Evolutionary conservation across 768 basidiomycete genomes (phyloP).

Genomic region (Gymnopilus dilepis): DNA sequence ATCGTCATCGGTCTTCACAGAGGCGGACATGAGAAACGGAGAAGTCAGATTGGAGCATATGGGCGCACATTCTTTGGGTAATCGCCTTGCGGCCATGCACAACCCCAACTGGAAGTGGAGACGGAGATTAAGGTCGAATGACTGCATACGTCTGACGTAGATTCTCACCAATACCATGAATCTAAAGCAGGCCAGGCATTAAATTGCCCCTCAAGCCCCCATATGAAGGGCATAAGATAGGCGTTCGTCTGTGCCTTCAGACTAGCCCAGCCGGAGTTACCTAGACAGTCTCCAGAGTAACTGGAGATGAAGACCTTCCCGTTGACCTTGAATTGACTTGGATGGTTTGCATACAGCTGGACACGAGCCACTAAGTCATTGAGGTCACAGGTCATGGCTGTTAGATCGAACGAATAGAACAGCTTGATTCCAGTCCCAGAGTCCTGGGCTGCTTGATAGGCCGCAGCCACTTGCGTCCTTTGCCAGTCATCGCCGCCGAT

Average conservation of each 20-base stretch:
- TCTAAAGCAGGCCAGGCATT: slow-evolving; percentile 53
- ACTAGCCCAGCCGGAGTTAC: slow-evolving; percentile 50
- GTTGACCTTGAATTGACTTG: slow-evolving; percentile 59
- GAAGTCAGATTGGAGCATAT: background rate
- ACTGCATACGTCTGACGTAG: background rate
- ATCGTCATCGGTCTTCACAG: slow-evolving; percentile 46
- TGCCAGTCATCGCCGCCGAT: slow-evolving; percentile 63
- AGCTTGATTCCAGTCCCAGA: slow-evolving; percentile 52
- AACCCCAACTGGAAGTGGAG: slow-evolving; percentile 52
- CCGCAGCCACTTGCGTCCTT: slow-evolving; percentile 47
- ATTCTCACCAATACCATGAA: slow-evolving; percentile 52
- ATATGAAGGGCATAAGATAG: slow-evolving; percentile 61
- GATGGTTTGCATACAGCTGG: slow-evolving; percentile 51
- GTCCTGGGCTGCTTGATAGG: slow-evolving; percentile 54
- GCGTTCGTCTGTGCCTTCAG: slow-evolving; percentile 52
- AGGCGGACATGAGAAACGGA: background rate
- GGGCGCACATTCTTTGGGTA: slow-evolving; percentile 44
- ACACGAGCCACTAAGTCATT: slow-evolving; percentile 47
- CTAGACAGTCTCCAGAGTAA: slow-evolving; percentile 65
- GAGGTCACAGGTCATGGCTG: slow-evolving; percentile 53
- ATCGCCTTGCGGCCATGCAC: slow-evolving; percentile 63
- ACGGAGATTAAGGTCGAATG: slow-evolving; percentile 1
- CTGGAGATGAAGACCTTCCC: slow-evolving; percentile 64
- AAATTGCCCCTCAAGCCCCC: slow-evolving; percentile 53
- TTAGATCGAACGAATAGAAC: slow-evolving; percentile 63